A percentile compares a stretch with the other conserved stretches of the same genome.
phyloP scores from a whole-genome alignment of 1,284 basidiomycete species.

The Apiotrichum siamense region DNA sequence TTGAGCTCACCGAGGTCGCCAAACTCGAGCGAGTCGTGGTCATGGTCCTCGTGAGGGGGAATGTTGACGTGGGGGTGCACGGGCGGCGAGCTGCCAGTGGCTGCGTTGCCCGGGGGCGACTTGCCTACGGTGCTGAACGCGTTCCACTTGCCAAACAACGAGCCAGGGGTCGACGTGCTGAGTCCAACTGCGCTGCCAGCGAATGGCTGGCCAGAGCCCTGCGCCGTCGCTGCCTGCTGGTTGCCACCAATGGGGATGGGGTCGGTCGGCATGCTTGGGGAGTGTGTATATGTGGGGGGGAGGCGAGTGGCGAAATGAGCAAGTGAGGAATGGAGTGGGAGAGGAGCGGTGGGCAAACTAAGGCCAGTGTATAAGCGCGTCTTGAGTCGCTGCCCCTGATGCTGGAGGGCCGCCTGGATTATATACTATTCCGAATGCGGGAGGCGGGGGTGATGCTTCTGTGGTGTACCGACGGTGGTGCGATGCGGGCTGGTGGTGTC shows the following conservation, averaged over 20 bases:
- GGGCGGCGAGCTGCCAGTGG: constrained; percentile 17
- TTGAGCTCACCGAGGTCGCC: constrained; percentile 34
- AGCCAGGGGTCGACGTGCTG: constrained; percentile 1
- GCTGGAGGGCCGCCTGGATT: too few relatives aligned
- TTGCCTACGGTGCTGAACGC: constrained; percentile 7
- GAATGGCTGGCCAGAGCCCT: constrained; percentile 29
- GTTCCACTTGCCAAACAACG: constrained; percentile 15
- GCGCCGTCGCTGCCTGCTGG: neutral
- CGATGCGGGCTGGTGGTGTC: too few relatives aligned
- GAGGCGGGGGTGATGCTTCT: too few relatives aligned
- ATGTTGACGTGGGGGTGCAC: neutral
- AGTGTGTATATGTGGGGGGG: too few relatives aligned
- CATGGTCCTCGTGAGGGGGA: constrained; percentile 13
- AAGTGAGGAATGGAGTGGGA: neutral
- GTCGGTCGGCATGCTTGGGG: constrained; percentile 6
- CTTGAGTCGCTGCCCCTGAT: too few relatives aligned
- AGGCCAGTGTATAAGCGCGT: too few relatives aligned
- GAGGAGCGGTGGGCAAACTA: neutral
- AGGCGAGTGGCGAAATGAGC: neutral
- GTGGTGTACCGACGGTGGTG: too few relatives aligned
- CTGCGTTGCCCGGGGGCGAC: neutral
- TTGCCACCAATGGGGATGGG: constrained; percentile 13
- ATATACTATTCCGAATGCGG: too few relatives aligned
- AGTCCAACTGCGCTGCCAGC: constrained; percentile 6
- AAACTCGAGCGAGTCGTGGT: constrained; percentile 37